Evolutionary conservation across 169 alveolate genomes (phyloP).

Genomic region (Babesia caballi): DNA sequence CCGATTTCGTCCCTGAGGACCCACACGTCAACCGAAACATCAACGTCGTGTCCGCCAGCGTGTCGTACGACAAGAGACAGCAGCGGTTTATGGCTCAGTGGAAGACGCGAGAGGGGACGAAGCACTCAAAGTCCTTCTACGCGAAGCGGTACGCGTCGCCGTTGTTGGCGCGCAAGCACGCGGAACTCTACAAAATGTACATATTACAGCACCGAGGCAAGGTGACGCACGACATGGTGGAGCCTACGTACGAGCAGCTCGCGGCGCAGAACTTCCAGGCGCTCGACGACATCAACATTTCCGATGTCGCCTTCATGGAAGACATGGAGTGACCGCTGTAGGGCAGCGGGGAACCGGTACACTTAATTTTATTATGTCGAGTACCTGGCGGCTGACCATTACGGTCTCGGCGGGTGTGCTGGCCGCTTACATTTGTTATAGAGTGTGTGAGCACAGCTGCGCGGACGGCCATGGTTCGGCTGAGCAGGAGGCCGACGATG

Average conservation of each 20-base stretch:
- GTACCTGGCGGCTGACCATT: not conserved
- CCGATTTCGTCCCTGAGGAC: not conserved
- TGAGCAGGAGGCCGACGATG: not conserved
- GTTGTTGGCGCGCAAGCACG: conserved; percentile 68
- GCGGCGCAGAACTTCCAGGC: conserved; percentile 60
- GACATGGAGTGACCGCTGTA: conserved; percentile 6
- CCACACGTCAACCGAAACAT: not conserved
- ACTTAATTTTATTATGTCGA: conserved; percentile 14
- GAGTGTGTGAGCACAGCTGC: not conserved
- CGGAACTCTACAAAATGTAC: conserved; percentile 66
- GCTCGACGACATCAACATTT: conserved; percentile 41
- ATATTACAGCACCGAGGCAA: conserved; percentile 48
- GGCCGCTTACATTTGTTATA: not conserved
- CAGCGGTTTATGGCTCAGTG: conserved; percentile 79
- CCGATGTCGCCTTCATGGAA: conserved; percentile 19
- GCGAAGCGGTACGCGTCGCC: conserved; percentile 68
- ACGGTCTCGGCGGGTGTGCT: not conserved
- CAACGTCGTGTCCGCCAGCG: conserved; percentile 74
- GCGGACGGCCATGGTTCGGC: not conserved
- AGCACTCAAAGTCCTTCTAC: conserved; percentile 73
- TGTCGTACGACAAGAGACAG: conserved; percentile 72
- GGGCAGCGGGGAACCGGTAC: not conserved
- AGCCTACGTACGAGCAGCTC: conserved; percentile 65
- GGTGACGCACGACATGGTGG: conserved; percentile 17
- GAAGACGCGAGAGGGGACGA: conserved; percentile 77